Percentiles rank a stretch among this genome's conserved stretches.
These are phyloP conservation scores for Colletotrichum sp. DNA, from an alignment of 2,329 filamentous ascomycete species.

Conservation along the genomic window DNA sequence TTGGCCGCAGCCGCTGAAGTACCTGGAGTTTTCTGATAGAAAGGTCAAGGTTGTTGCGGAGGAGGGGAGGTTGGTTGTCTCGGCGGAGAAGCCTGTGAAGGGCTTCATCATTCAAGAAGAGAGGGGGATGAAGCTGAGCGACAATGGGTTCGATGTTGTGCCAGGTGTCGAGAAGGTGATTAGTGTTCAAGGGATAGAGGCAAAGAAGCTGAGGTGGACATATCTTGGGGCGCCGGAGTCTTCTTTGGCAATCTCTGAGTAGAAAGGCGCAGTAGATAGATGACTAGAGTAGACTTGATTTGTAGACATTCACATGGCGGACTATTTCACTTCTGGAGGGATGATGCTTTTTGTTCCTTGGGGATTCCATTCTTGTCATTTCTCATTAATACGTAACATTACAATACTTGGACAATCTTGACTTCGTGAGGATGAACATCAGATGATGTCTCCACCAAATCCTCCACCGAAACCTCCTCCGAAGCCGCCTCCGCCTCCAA, in stretches of 20 bases:
- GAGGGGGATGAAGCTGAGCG: conserved; percentile 50
- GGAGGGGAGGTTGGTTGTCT: conserved; percentile 31
- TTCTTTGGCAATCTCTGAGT: not conserved
- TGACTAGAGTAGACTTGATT: not conserved
- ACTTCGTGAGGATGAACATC: not conserved
- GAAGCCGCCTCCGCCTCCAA: conserved; percentile 37
- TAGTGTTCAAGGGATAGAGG: not conserved
- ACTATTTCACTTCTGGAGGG: not conserved
- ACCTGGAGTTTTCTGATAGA: conserved; percentile 54
- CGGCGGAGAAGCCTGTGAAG: conserved; percentile 56
- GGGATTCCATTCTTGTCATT: not conserved
- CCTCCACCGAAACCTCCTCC: conserved; percentile 40
- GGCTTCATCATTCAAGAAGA: conserved; percentile 59
- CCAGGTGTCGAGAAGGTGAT: conserved; percentile 45
- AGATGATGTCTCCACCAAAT: conserved; percentile 30
- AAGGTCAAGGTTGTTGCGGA: conserved; percentile 35
- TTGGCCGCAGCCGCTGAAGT: conserved; percentile 70
- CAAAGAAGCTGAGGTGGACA: conserved; percentile 19
- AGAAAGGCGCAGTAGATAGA: not conserved
- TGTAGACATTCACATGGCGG: not conserved
- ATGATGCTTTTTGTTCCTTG: not conserved
- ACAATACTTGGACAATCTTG: not conserved
- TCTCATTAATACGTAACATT: conserved; percentile 14
- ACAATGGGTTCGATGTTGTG: conserved; percentile 64
- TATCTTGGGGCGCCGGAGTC: conserved; percentile 21